Percentiles rank a stretch among this genome's conserved stretches.
phyloP scores from a whole-genome alignment of 2,329 filamentous ascomycete genomes.

The Juglanconis sp. region DNA sequence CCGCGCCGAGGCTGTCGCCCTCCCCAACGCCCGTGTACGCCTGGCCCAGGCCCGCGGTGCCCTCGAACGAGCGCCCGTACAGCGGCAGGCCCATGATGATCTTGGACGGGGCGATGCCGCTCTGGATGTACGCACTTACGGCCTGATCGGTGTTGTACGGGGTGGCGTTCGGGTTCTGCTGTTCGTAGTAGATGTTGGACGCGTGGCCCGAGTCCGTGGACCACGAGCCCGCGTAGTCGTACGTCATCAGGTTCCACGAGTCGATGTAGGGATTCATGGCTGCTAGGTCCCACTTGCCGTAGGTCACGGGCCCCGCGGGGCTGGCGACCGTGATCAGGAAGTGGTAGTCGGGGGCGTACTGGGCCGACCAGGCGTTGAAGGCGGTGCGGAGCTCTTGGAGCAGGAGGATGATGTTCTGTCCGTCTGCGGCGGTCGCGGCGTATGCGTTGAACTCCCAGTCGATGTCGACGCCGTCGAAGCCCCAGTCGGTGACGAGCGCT shows the following conservation, averaged over 20 bases:
- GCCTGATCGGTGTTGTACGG: slow-evolving; percentile 68
- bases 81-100: slow-evolving; percentile 74
- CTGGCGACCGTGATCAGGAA: slow-evolving; percentile 32
- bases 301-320: slow-evolving; percentile 41
- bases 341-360: slow-evolving; percentile 28
- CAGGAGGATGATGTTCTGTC: slow-evolving; percentile 38
- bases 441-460: slow-evolving; percentile 54
- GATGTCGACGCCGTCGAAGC: slow-evolving; percentile 54
- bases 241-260: slow-evolving; percentile 63
- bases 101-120: slow-evolving; percentile 59
- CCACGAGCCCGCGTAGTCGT: slow-evolving; percentile 68
- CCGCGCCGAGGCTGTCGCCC: slow-evolving; percentile 43
- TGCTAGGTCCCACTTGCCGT: slow-evolving; percentile 40
- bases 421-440: slow-evolving; percentile 31
- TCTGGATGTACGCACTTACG: slow-evolving; percentile 58
- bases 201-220: slow-evolving; percentile 59
- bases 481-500: slow-evolving; percentile 65
- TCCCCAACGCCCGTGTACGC: slow-evolving; percentile 61
- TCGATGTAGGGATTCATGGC: slow-evolving; percentile 48
- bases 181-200: slow-evolving; percentile 62
- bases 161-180: slow-evolving; percentile 51
- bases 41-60: slow-evolving; percentile 64
- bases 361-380: slow-evolving; percentile 26
- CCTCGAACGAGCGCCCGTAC: slow-evolving; percentile 72
- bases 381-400: slow-evolving; percentile 40